Evolutionary conservation across 2,329 filamentous ascomycete genomes (phyloP).

Genomic region (Xylariaceae sp.): DNA sequence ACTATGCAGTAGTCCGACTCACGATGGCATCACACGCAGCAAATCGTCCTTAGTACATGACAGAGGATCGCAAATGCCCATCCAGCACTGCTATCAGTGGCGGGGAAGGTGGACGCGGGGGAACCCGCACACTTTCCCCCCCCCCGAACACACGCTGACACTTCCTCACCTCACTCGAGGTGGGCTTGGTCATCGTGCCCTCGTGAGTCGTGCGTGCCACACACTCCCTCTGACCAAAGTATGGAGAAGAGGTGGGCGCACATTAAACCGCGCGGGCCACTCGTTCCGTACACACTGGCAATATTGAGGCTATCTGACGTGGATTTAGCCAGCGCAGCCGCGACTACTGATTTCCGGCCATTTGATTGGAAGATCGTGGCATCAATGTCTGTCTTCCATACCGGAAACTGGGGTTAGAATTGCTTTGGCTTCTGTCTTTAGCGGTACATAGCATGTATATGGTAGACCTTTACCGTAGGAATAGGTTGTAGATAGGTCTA

Average conservation of each 20-base stretch:
- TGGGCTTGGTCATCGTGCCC: too few relatives aligned
- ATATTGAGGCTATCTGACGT: slow-evolving; percentile 15
- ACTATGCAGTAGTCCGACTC: slow-evolving; percentile 1
- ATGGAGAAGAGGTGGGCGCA: neutral
- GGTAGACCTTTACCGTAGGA: too few relatives aligned
- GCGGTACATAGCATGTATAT: too few relatives aligned
- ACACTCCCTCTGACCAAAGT: too few relatives aligned
- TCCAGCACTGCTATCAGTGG: too few relatives aligned
- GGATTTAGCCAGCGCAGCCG: slow-evolving; percentile 25
- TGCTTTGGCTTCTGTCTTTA: neutral
- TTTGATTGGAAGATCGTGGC: slow-evolving; percentile 6
- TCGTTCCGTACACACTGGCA: slow-evolving; percentile 15
- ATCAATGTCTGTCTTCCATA: neutral
- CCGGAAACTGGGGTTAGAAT: neutral
- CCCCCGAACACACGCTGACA: too few relatives aligned
- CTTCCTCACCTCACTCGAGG: too few relatives aligned
- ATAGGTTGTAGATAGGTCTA: too few relatives aligned
- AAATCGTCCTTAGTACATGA: neutral
- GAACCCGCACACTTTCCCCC: too few relatives aligned
- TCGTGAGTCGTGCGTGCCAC: too few relatives aligned
- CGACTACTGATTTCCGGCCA: slow-evolving; percentile 1
- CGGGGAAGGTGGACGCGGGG: too few relatives aligned
- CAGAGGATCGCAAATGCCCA: too few relatives aligned
- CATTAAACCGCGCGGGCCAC: slow-evolving; percentile 11
- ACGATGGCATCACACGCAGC: slow-evolving; percentile 4